phyloP scores from a whole-genome alignment of 2,329 filamentous ascomycete genomes.

The Thermothelomyces thermophilus region DNA sequence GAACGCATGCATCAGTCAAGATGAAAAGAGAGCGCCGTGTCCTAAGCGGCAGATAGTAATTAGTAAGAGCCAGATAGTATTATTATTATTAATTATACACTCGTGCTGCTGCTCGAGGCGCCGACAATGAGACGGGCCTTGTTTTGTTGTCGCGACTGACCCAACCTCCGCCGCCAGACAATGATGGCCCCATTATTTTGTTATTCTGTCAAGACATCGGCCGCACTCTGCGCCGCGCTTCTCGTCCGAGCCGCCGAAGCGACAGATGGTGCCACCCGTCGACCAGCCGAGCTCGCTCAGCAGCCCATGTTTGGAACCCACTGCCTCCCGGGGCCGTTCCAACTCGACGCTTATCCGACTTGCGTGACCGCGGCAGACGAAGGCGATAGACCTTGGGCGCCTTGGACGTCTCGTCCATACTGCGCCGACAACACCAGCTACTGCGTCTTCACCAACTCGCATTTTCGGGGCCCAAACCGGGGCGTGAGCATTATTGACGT shows the following conservation, averaged over 20 bases:
- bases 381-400: slow-evolving; percentile 12
- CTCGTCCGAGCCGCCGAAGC: not conserved
- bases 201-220: not conserved
- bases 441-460: slow-evolving; percentile 24
- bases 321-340: slow-evolving; percentile 6
- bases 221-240: not conserved
- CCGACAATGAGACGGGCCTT: too few species aligned
- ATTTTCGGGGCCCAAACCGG: slow-evolving; percentile 12
- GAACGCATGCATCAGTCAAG: not conserved
- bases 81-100: too few species aligned
- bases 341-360: not conserved
- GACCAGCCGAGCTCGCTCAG: not conserved
- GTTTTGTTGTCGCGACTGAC: too few species aligned
- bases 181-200: not conserved
- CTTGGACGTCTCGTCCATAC: slow-evolving; percentile 26
- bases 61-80: slow-evolving; percentile 1
- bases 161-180: not conserved
- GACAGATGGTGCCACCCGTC: not conserved
- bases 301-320: not conserved
- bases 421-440: slow-evolving; percentile 22
- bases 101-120: too few species aligned
- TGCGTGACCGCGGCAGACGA: not conserved
- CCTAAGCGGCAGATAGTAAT: too few species aligned
- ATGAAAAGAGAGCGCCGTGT: not conserved
- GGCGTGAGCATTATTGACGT: slow-evolving; percentile 13